phyloP scores from a whole-genome alignment of 2,329 filamentous ascomycete species.

The Graphilbum sp. region DNA sequence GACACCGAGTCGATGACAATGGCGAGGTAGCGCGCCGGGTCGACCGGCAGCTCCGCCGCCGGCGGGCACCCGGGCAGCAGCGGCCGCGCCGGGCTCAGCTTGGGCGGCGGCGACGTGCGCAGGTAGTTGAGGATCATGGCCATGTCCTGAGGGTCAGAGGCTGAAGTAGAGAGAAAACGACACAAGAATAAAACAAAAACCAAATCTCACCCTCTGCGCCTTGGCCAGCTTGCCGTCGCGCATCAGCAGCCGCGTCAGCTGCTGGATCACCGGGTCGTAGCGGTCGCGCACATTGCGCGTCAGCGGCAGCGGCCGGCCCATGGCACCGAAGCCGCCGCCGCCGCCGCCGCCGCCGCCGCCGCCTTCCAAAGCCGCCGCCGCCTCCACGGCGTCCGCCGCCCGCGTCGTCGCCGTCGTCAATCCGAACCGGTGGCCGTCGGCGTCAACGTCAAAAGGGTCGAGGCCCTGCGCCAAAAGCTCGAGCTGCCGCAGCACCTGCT shows the following conservation, averaged over 20 bases:
- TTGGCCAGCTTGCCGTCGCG: constrained; percentile 72
- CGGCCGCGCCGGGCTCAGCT: constrained; percentile 51
- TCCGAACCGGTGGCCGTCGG: constrained; percentile 58
- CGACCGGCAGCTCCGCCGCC: constrained; percentile 63
- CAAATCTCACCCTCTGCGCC: constrained; percentile 63
- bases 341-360: not conserved
- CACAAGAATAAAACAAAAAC: not conserved
- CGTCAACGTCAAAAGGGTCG: constrained; percentile 14
- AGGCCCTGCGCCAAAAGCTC: constrained; percentile 17
- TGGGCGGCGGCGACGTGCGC: constrained; percentile 68
- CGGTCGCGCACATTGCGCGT: constrained; percentile 54
- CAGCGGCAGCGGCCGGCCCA: constrained; percentile 40
- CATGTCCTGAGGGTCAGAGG: constrained; percentile 49
- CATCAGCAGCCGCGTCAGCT: constrained; percentile 87
- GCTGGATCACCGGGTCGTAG: constrained; percentile 71
- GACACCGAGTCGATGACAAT: constrained; percentile 86
- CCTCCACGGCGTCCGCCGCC: not conserved
- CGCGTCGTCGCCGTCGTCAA: constrained; percentile 33
- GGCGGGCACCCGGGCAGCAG: constrained; percentile 66
- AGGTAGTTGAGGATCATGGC: constrained; percentile 66
- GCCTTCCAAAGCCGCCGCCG: not conserved
- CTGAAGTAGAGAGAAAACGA: not conserved
- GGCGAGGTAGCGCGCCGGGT: constrained; percentile 79
- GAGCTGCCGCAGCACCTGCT: constrained; percentile 22
- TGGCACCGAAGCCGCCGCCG: not conserved